phyloP scores from a whole-genome alignment of 129 eudicot genomes.

The Tagetes erecta region DNA sequence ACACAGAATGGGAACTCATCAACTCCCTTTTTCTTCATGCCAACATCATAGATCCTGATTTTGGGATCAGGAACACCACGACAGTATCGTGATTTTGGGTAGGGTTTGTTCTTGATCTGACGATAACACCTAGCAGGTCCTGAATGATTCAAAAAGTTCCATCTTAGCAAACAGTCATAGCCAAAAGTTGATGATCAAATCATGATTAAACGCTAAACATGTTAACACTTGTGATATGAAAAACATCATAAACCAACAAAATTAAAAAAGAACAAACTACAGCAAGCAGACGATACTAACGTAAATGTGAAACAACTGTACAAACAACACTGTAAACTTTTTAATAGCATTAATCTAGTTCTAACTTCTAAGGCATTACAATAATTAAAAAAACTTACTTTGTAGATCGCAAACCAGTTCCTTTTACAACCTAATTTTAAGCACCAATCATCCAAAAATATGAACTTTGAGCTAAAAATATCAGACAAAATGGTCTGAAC shows the following conservation, averaged over 20 bases:
- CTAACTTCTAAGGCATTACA: background rate
- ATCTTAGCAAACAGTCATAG: background rate
- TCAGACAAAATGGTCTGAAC: background rate
- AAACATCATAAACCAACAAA: too few species aligned
- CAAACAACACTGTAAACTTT: too few species aligned
- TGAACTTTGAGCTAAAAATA: background rate
- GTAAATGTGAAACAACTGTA: too few species aligned
- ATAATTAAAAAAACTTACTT: background rate
- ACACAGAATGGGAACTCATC: constrained; percentile 92
- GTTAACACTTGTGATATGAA: too few species aligned
- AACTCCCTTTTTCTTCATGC: constrained; percentile 89
- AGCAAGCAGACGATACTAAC: too few species aligned
- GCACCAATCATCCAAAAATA: background rate
- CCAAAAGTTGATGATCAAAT: background rate
- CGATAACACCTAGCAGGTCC: constrained; percentile 95
- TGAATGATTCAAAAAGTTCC: constrained; percentile 5
- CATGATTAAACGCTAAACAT: background rate
- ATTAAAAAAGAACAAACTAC: too few species aligned
- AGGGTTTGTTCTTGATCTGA: constrained; percentile 83
- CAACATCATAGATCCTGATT: constrained; percentile 87
- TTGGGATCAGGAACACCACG: constrained; percentile 98
- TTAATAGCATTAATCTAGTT: background rate
- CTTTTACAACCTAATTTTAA: background rate
- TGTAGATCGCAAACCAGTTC: background rate
- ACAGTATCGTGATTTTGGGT: constrained; percentile 75